Percentiles rank a stretch among this genome's conserved stretches.
Evolutionary conservation across 2,329 filamentous ascomycete genomes (phyloP).

Genomic region (Zarea fungicola): DNA sequence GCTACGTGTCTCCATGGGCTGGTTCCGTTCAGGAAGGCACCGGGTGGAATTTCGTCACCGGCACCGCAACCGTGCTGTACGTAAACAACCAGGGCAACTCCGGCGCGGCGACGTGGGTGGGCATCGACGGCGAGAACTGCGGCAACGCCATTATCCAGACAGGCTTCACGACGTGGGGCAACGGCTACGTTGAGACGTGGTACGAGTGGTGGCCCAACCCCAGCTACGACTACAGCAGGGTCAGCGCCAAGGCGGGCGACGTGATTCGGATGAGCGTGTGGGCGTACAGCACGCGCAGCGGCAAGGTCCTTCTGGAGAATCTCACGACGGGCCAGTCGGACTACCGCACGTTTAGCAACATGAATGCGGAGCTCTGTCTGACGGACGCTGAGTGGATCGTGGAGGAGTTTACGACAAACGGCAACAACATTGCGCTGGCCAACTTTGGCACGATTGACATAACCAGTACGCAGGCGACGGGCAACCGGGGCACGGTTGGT

Average conservation of each 20-base stretch:
- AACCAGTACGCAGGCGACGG: conserved; percentile 1
- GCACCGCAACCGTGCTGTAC: background rate
- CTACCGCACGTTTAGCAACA: conserved; percentile 39
- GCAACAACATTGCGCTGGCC: conserved; percentile 18
- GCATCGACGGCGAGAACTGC: conserved; percentile 36
- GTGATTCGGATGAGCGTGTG: conserved; percentile 20
- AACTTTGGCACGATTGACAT: conserved; percentile 14
- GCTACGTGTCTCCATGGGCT: background rate
- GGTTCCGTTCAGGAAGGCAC: conserved; percentile 1
- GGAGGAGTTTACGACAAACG: conserved; percentile 26
- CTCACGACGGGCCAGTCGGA: conserved; percentile 43
- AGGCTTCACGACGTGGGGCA: conserved; percentile 33
- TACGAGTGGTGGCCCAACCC: conserved; percentile 38
- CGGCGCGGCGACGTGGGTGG: conserved; percentile 33
- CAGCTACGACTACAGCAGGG: conserved; percentile 28
- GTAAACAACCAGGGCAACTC: conserved; percentile 3
- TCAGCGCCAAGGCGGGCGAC: conserved; percentile 19
- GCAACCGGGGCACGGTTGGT: conserved; percentile 22
- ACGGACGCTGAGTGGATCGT: conserved; percentile 57
- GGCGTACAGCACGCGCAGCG: conserved; percentile 17
- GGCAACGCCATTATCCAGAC: conserved; percentile 32
- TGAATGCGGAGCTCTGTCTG: conserved; percentile 33
- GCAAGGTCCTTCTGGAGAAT: conserved; percentile 32
- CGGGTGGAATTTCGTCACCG: conserved; percentile 1
- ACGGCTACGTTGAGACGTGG: conserved; percentile 31